Evolutionary conservation across 805 yeast genomes (phyloP).

Genomic region (Wickerhamomyces rabaulensis): DNA sequence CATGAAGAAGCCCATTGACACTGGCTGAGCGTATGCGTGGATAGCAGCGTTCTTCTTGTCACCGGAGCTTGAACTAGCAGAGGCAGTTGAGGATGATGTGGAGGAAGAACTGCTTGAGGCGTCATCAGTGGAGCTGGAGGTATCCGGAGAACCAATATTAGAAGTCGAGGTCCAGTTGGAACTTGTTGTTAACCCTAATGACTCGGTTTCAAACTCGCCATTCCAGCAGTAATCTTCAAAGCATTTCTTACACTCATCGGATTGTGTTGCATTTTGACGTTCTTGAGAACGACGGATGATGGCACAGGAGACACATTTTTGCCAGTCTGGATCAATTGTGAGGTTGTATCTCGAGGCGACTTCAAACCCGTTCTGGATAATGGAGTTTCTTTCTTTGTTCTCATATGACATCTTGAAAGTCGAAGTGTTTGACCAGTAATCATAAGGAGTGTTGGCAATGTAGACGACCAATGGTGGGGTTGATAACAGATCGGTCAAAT

Average conservation of each 20-base stretch:
- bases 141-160: not conserved
- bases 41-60: not conserved
- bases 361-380: constrained; percentile 74
- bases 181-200: not conserved
- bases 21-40: constrained; percentile 1
- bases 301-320: constrained; percentile 78
- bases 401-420: constrained; percentile 63
- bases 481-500: constrained; percentile 48
- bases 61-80: not conserved
- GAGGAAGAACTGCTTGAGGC: not conserved
- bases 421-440: constrained; percentile 64
- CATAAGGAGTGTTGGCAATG: constrained; percentile 66
- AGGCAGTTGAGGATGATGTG: not conserved
- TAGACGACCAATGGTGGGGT: constrained; percentile 76
- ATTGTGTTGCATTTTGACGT: constrained; percentile 51
- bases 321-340: constrained; percentile 65
- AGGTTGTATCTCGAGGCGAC: constrained; percentile 59
- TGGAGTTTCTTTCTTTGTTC: constrained; percentile 47
- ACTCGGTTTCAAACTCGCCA: constrained; percentile 30
- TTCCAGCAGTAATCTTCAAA: constrained; percentile 75
- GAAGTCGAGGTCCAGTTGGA: constrained; percentile 4
- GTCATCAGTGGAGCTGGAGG: not conserved
- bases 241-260: constrained; percentile 65
- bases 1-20: constrained; percentile 3
- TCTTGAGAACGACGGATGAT: constrained; percentile 75